Evolutionary conservation across 352 stramenopile species (phyloP).

Genomic region (Pythium monospermum): DNA sequence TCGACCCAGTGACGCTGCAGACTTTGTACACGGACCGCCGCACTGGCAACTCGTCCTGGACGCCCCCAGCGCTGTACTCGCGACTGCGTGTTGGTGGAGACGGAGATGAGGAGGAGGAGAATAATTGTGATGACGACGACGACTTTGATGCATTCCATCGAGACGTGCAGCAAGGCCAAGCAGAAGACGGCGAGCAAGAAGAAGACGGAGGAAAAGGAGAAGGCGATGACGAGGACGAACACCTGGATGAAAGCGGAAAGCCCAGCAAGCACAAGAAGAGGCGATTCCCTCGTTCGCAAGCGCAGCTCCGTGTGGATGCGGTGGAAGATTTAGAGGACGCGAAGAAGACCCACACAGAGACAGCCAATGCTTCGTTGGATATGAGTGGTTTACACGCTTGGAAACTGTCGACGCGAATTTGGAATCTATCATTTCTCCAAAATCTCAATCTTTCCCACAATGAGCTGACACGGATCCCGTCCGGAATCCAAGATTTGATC

Average conservation of each 20-base stretch:
- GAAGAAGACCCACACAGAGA: constrained; percentile 7
- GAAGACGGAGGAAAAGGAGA: constrained; percentile 17
- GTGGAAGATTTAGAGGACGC: constrained; percentile 34
- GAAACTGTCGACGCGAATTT: constrained; percentile 60
- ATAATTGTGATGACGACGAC: constrained; percentile 28
- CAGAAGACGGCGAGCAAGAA: constrained; percentile 17
- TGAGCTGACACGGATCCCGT: constrained; percentile 51
- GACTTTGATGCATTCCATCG: constrained; percentile 36
- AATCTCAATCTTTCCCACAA: constrained; percentile 47
- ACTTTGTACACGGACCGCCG: constrained; percentile 44
- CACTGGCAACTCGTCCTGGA: constrained; percentile 34
- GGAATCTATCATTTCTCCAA: constrained; percentile 51
- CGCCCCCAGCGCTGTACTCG: constrained; percentile 31
- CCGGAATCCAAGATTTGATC: constrained; percentile 62
- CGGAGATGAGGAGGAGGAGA: constrained; percentile 15
- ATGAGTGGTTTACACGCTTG: constrained; percentile 46
- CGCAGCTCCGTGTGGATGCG: constrained; percentile 46
- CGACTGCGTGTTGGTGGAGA: constrained; percentile 25
- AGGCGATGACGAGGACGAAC: constrained; percentile 9
- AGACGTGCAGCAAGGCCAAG: constrained; percentile 21
- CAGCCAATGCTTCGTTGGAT: too few relatives aligned
- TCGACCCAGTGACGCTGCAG: constrained; percentile 28
- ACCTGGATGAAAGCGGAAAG: neutral
- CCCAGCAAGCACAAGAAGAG: constrained; percentile 30
- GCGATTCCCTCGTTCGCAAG: constrained; percentile 46